Percentiles rank a stretch among this genome's conserved stretches.
Evolutionary conservation across 2,329 filamentous ascomycete genomes (phyloP).

Genomic region (Arthrobotrys pseudoclavata): DNA sequence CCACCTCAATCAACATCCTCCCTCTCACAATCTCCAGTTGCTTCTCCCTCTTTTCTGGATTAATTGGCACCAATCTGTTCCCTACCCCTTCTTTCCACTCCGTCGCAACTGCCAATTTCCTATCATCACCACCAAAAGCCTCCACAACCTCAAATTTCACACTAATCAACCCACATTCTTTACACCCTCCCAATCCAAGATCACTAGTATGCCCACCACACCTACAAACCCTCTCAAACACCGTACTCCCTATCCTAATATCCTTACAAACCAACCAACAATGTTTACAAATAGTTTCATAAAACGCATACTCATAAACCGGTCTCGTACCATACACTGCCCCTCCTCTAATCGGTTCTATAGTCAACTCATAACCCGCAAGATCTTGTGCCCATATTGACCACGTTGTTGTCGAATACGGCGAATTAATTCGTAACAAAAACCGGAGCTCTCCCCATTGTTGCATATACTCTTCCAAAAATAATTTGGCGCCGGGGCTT

Average conservation of each 20-base stretch:
- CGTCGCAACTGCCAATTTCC: conserved; percentile 35
- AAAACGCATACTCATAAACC: conserved; percentile 44
- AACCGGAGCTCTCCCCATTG: conserved; percentile 24
- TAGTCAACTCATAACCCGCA: conserved; percentile 17
- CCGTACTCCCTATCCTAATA: not conserved
- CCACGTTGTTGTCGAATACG: not conserved
- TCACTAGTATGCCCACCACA: conserved; percentile 13
- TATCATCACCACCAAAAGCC: conserved; percentile 19
- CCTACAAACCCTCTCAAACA: conserved; percentile 27
- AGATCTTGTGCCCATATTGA: conserved; percentile 10
- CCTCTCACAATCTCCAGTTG: conserved; percentile 31
- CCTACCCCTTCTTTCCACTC: conserved; percentile 16
- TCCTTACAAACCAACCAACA: conserved; percentile 20
- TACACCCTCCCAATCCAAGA: conserved; percentile 32
- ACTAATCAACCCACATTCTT: conserved; percentile 29
- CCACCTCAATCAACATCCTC: conserved; percentile 6
- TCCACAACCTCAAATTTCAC: conserved; percentile 41
- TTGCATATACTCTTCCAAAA: conserved; percentile 39
- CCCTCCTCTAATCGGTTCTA: conserved; percentile 33
- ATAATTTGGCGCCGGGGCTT: conserved; percentile 22
- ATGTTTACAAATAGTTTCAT: conserved; percentile 33
- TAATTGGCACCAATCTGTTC: conserved; percentile 10
- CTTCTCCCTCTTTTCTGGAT: not conserved
- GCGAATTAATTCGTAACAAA: conserved; percentile 10
- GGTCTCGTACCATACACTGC: conserved; percentile 18